phyloP scores from a whole-genome alignment of 83 land plant genomes.

The Thuja plicata region DNA sequence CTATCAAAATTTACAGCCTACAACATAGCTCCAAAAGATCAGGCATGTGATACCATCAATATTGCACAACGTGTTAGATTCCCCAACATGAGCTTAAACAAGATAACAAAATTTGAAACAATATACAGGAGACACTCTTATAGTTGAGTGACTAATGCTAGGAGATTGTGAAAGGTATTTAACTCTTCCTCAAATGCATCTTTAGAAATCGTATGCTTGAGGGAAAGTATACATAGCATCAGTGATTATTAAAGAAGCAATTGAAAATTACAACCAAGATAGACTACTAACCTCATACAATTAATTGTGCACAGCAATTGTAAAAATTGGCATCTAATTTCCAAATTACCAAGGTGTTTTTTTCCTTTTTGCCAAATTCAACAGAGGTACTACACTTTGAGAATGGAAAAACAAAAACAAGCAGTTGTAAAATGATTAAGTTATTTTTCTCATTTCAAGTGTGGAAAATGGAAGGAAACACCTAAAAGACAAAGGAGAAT shows the following conservation, averaged over 20 bases:
- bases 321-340: background rate
- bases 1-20: constrained; percentile 59
- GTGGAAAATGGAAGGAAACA: background rate
- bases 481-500: background rate
- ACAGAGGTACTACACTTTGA: background rate
- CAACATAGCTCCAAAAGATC: constrained; percentile 12
- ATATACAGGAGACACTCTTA: background rate
- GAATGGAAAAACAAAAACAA: background rate
- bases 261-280: background rate
- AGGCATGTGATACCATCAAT: background rate
- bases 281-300: background rate
- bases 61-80: background rate
- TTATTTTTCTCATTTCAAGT: background rate
- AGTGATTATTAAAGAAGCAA: background rate
- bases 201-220: background rate
- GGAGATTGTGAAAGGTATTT: background rate
- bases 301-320: background rate
- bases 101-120: background rate
- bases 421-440: background rate
- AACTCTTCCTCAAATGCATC: background rate
- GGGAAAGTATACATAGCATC: background rate
- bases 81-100: background rate
- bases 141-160: background rate
- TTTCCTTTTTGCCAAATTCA: background rate
- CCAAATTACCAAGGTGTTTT: background rate